Evolutionary conservation across 2,329 filamentous ascomycete species (phyloP), one percentile per base, ranked within the genome.

Genomic region (Colletotrichum cereale): DNA sequence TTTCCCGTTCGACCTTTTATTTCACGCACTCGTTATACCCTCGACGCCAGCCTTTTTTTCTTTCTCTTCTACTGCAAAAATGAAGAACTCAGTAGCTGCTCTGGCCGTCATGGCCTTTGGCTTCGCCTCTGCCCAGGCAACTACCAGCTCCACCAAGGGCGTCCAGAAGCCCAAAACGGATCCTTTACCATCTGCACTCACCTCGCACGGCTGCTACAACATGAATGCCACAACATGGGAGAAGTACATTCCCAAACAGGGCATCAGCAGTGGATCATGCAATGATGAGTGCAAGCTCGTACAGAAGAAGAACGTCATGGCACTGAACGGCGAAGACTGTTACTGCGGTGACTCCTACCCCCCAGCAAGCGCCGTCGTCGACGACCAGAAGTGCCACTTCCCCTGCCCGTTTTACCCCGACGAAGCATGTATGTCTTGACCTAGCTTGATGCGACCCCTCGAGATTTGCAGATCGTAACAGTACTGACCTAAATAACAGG

Each of bases 331-430:
- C 24, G 88, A 88, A 21, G 84, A 85, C 24, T 97, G 95, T 82
- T 93, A 86, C 77, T 97, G 95, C 77, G 95, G 94, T 71, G 83
- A 89, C 73, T 81, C 85, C 70, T 86, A 95, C 58, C 95, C 95
- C 0, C 84, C 90, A 21, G 76, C 84, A 48, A 83, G 83, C 21
- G 83, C 84, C 50, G 78, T 90, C 71, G 86, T 89, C 8, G 82
- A 86, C 55, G 87, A 91, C 77, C 79, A 79, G 10, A 82, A 89
- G 21, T 97, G 95, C 82, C 85, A 88, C 77, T 86, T 86, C 36
- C 78, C 84, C 0, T 97, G 95, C 79, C 84, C 88, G 31, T 92
- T 90, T 11, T 95, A 84, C 76, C 82, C 82, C 29, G 42, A 78
- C 1, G 87, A 93, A 65, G 88, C 86, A 31, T 97, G 95, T 93